Evolutionary conservation across 805 yeast genomes (phyloP), one percentile per base, ranked within the genome.

Genomic region (Monosporozyma siamensis): DNA sequence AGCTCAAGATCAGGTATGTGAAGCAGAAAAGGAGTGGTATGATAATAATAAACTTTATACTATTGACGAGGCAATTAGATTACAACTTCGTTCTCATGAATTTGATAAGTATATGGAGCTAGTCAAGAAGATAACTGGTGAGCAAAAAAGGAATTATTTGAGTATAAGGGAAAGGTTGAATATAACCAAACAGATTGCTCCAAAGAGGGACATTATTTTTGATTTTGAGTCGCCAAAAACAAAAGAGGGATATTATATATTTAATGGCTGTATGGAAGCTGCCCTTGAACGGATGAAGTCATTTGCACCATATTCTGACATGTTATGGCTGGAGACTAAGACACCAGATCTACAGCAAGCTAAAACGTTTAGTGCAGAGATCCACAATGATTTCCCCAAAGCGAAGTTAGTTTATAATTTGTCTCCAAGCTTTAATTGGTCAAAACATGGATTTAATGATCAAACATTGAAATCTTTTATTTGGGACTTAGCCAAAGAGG

Each of bases 141-240:
- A 44, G 9, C 15, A 48, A 15, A 63, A 65, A 3, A 59, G 58
- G 50, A 49, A 21, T 21, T 60, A 47, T 46, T 44, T 50, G 43
- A 55, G 51, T 39, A 43, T 40, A 59, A 56, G 42, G 21, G 59
- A 43, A 24, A 45, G 43, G 52, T 47, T 44, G 35, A 36, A 40
- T 1, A 32, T 63, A 3, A 51, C 51, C 55, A 42, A 56, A 43
- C 46, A 56, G 46, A 43, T 55, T 42, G 41, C 64, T 46, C 59
- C 59, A 15, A 66, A 65, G 1, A 48, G 46, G 4, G 65, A 55
- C 6, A 55, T 75, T 12, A 56, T 52, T 48, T 78, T 76, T 44
- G 74, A 77, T 54, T 74, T 80, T 80, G 81, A 77, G 44, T 71
- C 74, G 4, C 77, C 81, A 38, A 66, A 76, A 42, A 75, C 81